Percentiles rank a stretch among this genome's conserved stretches.
These are phyloP conservation scores for Diplodia mutila DNA, from an alignment of 2,329 filamentous ascomycete species.

Conservation along the genomic window DNA sequence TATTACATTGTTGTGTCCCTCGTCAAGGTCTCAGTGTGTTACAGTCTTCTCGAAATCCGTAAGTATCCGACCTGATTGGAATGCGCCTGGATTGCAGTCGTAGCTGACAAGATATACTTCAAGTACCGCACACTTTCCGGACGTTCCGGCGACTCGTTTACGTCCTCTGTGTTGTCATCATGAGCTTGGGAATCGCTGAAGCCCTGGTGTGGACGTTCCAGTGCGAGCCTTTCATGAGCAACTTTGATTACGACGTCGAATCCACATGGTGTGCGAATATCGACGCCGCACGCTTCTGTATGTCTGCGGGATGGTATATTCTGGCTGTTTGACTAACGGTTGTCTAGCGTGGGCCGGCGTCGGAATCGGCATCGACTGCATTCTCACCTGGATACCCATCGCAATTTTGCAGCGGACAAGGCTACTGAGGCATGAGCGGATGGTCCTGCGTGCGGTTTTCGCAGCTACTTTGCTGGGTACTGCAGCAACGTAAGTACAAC, in stretches of 20 bases:
- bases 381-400: slow-evolving; percentile 23
- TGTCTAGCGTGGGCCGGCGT: slow-evolving; percentile 21
- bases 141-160: slow-evolving; percentile 8
- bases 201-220: slow-evolving; percentile 21
- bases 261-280: slow-evolving; percentile 16
- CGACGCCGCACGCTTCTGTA: slow-evolving; percentile 21
- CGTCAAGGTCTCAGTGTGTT: slow-evolving; percentile 25
- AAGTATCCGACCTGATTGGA: not conserved
- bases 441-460: slow-evolving; percentile 16
- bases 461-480: slow-evolving; percentile 11
- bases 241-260: slow-evolving; percentile 19
- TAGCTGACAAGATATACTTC: not conserved
- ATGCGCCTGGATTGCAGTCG: not conserved
- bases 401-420: slow-evolving; percentile 22
- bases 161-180: slow-evolving; percentile 7
- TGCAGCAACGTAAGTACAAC: slow-evolving; percentile 3
- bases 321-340: not conserved
- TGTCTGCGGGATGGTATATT: not conserved
- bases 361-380: slow-evolving; percentile 18
- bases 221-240: slow-evolving; percentile 23
- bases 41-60: slow-evolving; percentile 25
- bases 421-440: slow-evolving; percentile 14
- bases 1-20: slow-evolving; percentile 25
- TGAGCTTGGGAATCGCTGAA: slow-evolving; percentile 22
- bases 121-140: slow-evolving; percentile 20